These are phyloP conservation scores for Mucor mucedo DNA, from an alignment of 371 early-diverging fungal genomes.

Conservation along the genomic window DNA sequence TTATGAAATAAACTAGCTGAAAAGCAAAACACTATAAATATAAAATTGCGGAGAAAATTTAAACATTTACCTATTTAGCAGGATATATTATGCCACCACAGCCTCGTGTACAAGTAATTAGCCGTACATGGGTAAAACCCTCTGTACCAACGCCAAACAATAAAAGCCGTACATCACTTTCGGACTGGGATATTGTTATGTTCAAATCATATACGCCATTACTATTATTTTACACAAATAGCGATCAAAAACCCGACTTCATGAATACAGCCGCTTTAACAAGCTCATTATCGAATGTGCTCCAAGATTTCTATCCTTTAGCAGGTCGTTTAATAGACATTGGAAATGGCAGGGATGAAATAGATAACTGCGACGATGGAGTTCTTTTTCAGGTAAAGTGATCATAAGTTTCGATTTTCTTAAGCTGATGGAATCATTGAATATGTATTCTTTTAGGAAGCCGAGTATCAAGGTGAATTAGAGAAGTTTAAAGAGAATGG, in stretches of 20 bases:
- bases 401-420: not conserved
- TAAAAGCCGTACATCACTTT: slow-evolving; percentile 27
- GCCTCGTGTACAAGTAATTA: slow-evolving; percentile 21
- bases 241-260: slow-evolving; percentile 26
- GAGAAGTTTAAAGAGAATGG: slow-evolving; percentile 29
- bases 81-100: slow-evolving; percentile 18
- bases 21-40: not conserved
- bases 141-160: slow-evolving; percentile 24
- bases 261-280: slow-evolving; percentile 35
- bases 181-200: slow-evolving; percentile 55
- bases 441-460: slow-evolving; percentile 26
- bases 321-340: slow-evolving; percentile 45
- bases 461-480: slow-evolving; percentile 33
- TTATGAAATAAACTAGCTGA: slow-evolving; percentile 1
- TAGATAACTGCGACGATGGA: slow-evolving; percentile 41
- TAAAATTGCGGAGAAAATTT: not conserved
- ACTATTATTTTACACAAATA: slow-evolving; percentile 38
- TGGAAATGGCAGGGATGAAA: slow-evolving; percentile 44
- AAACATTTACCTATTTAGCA: not conserved
- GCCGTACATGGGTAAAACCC: slow-evolving; percentile 33
- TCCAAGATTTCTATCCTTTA: slow-evolving; percentile 42
- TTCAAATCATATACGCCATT: slow-evolving; percentile 48
- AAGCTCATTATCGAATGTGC: slow-evolving; percentile 23
- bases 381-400: slow-evolving; percentile 36
- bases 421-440: not conserved